A percentile compares a stretch with the other conserved stretches of the same genome.
phyloP scores from a whole-genome alignment of 495 filamentous ascomycete genomes.

The Letharia lupina region DNA sequence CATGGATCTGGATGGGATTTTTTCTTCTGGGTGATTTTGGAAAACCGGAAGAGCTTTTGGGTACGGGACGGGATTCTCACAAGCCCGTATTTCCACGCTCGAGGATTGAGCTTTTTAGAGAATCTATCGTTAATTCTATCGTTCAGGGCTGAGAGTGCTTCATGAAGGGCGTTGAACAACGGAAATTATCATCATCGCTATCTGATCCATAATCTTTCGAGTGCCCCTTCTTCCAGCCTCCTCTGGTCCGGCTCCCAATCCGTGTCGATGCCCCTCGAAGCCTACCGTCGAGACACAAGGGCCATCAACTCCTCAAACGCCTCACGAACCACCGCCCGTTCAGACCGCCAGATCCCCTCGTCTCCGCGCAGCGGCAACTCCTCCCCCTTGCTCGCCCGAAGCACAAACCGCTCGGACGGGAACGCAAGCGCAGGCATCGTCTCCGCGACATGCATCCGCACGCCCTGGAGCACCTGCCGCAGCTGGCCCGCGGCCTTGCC shows the following conservation, averaged over 20 bases:
- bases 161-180: not conserved
- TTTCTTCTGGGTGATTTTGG: no score
- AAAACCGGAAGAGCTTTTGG: no score
- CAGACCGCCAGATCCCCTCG: not conserved
- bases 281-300: not conserved
- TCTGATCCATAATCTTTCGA: not conserved
- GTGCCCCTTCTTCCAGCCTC: not conserved
- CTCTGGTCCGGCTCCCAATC: no score
- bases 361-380: not conserved
- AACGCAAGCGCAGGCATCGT: not conserved
- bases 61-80: no score
- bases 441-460: not conserved
- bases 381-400: not conserved
- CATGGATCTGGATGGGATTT: no score
- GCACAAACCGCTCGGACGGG: not conserved
- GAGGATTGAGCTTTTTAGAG: no score
- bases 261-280: not conserved
- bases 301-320: slow-evolving; percentile 7
- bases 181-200: not conserved
- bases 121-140: no score
- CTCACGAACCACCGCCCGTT: not conserved
- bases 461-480: not conserved
- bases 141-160: no score
- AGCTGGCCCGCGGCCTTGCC: not conserved
- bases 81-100: no score